Conservation (phyloP, 1,139 yeast genomes). For the Nakaseomyces sp. region DNA sequence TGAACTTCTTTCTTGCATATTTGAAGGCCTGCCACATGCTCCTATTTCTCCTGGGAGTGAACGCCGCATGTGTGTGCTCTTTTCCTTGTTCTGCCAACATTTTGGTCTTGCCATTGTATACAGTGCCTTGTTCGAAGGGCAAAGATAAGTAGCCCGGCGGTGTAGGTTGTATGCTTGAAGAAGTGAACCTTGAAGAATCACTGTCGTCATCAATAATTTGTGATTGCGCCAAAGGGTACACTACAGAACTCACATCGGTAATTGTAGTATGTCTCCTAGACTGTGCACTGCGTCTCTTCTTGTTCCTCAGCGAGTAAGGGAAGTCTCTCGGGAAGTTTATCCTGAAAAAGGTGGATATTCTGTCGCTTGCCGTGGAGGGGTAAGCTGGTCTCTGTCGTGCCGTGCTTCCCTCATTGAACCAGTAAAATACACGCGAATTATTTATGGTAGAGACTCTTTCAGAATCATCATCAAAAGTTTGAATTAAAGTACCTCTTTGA, state of each 20-base stretch:
- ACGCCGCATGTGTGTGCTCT: no score
- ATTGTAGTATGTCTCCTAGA: neutral
- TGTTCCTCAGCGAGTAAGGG: neutral
- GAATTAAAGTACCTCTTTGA: no score
- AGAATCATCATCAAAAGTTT: no score
- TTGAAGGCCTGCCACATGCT: neutral
- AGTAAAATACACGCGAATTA: neutral
- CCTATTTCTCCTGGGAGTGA: no score
- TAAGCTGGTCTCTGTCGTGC: neutral
- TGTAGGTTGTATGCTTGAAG: neutral
- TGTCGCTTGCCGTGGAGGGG: neutral
- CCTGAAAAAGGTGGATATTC: neutral
- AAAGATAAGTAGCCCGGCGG: neutral
- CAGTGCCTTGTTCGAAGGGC: neutral
- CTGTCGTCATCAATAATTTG: neutral
- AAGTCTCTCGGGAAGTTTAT: conserved; percentile 1
- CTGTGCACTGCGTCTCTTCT: neutral
- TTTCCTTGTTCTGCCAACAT: no score
- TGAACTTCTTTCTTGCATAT: conserved; percentile 33
- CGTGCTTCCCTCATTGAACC: neutral
- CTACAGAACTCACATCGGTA: neutral
- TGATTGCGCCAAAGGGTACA: neutral
- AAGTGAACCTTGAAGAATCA: neutral
- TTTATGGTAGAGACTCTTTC: neutral
- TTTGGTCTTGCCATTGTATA: neutral